Base-by-base conservation (phyloP, 352 stramenopile genomes). In the Globisporangium echinulatum region DNA sequence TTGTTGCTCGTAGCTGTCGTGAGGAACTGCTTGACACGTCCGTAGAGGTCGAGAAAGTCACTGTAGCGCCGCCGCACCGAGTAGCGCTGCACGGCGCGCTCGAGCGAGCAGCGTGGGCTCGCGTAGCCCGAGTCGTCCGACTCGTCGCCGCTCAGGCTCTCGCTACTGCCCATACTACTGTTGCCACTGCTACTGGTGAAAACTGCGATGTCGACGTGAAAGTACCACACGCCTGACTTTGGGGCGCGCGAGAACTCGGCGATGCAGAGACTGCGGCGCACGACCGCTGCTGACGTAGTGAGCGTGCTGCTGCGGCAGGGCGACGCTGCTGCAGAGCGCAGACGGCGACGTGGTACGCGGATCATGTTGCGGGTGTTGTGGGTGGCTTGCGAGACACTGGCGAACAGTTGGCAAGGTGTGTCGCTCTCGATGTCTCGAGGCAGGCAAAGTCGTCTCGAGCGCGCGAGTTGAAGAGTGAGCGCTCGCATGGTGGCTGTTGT, bases 51-150 rank as follows among this genome's bases (percentile, higher is more conserved):
- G 43, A 77, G 64, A 40, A 87, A 90, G 54, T 90, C 79, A 46
- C 64, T 85, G 68, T 90, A 90, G 38, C 79, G 79, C 14, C 79
- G 74, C 38, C 82, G 64, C 19, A 90, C 72, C 15, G 79, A 85
- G 63, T 87, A 90, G 58, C 77, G 67, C 54, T 80, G 65, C 38
- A 75, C 58, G 46, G 74, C 71, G 0, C 39, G 39, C 47, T 64
- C 59, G 14, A 58, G 37, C 33, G 51, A 63, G 36, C 40, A 57
- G 37, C 52, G 52, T 5, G 53, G 59, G 36, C 50, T 63, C 52
- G 59, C 43, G 19, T 55, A 54, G 5, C 50, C 54, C 4, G 47
- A 59, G 17, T 46, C 4, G 4, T 64, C 53, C 52, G 67, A 52
- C 10, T 75, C 70, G n/a, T 71, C 65, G 25, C 47, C 52, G 43